Percentiles rank a stretch among this genome's conserved stretches.
Evolutionary conservation across 139 green algal genomes (phyloP).

Genomic region (Chlorella sp.): DNA sequence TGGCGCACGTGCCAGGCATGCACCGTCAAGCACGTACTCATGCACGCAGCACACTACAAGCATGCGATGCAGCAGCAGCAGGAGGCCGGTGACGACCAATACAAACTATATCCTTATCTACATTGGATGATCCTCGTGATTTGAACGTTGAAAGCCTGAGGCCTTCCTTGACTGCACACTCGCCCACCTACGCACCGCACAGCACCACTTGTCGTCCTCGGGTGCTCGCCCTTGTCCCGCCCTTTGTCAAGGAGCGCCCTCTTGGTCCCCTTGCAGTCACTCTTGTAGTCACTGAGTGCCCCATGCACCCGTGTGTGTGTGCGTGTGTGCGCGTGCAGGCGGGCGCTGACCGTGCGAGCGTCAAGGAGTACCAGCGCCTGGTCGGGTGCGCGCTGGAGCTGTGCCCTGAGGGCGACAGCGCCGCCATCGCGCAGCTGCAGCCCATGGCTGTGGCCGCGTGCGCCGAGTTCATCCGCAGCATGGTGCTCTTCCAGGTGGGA

Average conservation of each 20-base stretch:
- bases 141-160: too few relatives aligned
- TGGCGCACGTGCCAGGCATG: background rate
- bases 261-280: too few relatives aligned
- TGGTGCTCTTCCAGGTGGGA: constrained; percentile 5
- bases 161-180: too few relatives aligned
- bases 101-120: constrained; percentile 45
- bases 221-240: too few relatives aligned
- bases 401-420: constrained; percentile 11
- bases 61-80: background rate
- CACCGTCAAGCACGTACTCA: background rate
- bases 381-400: constrained; percentile 26
- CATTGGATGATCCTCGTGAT: constrained; percentile 45
- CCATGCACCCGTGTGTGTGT: too few relatives aligned
- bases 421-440: constrained; percentile 20
- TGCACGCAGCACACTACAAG: too few relatives aligned
- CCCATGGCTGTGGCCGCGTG: constrained; percentile 18
- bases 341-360: constrained; percentile 23
- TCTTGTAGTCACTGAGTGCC: too few relatives aligned
- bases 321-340: constrained; percentile 26
- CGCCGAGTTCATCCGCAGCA: constrained; percentile 9
- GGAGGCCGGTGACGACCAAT: constrained; percentile 15
- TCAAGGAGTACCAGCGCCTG: constrained; percentile 39
- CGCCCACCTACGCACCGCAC: too few relatives aligned
- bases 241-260: too few relatives aligned
- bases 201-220: too few relatives aligned